These are phyloP conservation scores for Stephania japonica DNA, from an alignment of 164 flowering plant species.

Conservation along the genomic window DNA sequence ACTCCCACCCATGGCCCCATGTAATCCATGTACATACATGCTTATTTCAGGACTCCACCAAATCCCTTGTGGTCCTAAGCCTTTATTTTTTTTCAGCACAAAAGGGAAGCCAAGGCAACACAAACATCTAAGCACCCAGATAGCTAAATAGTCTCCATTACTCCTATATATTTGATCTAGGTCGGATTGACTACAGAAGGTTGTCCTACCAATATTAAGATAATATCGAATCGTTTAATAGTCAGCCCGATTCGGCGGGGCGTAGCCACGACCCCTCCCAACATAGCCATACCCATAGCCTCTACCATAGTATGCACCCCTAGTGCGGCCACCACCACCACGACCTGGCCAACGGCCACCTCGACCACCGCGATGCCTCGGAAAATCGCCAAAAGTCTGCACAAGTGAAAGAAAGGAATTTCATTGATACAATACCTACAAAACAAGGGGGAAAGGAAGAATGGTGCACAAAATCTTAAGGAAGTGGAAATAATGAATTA, in stretches of 20 bases:
- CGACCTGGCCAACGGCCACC: constrained; percentile 66
- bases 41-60: background rate
- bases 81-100: background rate
- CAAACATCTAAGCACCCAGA: background rate
- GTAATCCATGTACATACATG: background rate
- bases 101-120: background rate
- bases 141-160: background rate
- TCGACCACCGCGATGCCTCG: constrained; percentile 60
- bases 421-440: background rate
- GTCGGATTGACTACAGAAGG: background rate
- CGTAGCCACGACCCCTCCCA: constrained; percentile 49
- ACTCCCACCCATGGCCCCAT: background rate
- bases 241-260: constrained; percentile 15
- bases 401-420: constrained; percentile 1
- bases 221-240: constrained; percentile 11
- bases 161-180: background rate
- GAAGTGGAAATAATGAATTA: background rate
- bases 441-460: background rate
- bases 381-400: constrained; percentile 79
- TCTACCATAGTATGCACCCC: constrained; percentile 57
- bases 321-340: constrained; percentile 57
- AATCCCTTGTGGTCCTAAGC: background rate
- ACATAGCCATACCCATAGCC: constrained; percentile 58
- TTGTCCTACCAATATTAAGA: background rate
- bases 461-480: background rate